Conservation (phyloP, 345 rosid genomes). For the Turnera subulata region DNA sequence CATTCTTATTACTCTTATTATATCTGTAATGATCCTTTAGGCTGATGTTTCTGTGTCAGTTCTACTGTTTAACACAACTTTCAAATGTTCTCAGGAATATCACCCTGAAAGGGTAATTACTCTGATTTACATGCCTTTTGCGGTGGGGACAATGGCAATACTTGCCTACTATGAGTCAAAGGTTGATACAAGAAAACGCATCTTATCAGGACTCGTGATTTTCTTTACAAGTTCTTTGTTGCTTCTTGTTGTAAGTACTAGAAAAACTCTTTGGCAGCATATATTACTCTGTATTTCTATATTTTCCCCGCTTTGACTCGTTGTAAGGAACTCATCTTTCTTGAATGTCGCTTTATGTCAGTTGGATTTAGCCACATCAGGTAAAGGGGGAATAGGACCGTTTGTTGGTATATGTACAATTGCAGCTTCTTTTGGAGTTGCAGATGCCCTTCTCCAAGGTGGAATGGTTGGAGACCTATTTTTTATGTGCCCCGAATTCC, state of each 20-base stretch:
- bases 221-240: conserved; percentile 50
- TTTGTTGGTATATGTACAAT: conserved; percentile 61
- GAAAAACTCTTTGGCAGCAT: too few relatives aligned
- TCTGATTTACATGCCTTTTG: conserved; percentile 78
- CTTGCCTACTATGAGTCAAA: conserved; percentile 63
- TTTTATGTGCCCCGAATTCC: conserved; percentile 56
- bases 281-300: too few relatives aligned
- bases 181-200: conserved; percentile 59
- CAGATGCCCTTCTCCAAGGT: conserved; percentile 89
- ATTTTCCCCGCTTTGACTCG: too few relatives aligned
- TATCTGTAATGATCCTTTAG: too few relatives aligned
- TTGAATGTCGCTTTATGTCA: conserved; percentile 7
- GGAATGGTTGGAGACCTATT: conserved; percentile 91
- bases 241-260: conserved; percentile 59
- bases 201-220: conserved; percentile 54
- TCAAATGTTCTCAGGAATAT: too few relatives aligned
- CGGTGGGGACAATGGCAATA: conserved; percentile 49
- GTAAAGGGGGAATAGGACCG: conserved; percentile 68
- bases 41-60: too few relatives aligned
- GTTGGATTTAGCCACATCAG: conserved; percentile 79
- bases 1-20: too few relatives aligned
- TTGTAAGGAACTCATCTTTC: not conserved
- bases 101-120: conserved; percentile 76
- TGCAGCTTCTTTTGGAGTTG: conserved; percentile 63
- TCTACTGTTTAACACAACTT: too few relatives aligned